Percentiles rank a stretch among this genome's conserved stretches.
Conservation (phyloP, 192 early-diverging fungal species). For the Mortierella antarctica region DNA sequence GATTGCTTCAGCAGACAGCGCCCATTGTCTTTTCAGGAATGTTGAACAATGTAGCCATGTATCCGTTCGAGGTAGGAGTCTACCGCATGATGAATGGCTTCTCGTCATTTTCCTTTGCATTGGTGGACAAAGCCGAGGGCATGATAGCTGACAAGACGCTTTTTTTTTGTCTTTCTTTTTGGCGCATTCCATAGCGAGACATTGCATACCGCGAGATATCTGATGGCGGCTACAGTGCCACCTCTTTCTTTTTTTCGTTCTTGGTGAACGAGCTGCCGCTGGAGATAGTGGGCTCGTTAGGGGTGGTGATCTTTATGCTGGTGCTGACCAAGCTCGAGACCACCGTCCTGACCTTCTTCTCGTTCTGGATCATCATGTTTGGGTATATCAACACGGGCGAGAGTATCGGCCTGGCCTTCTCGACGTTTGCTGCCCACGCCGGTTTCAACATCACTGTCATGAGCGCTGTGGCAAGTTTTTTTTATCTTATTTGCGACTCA, state of each 20-base stretch:
- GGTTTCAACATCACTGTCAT: constrained; percentile 52
- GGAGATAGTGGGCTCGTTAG: constrained; percentile 42
- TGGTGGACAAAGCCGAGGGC: neutral
- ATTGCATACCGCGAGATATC: constrained; percentile 52
- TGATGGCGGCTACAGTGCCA: constrained; percentile 45
- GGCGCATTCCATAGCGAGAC: constrained; percentile 21
- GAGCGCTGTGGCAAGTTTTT: constrained; percentile 40
- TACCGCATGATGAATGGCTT: too few relatives aligned
- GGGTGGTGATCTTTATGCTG: constrained; percentile 44
- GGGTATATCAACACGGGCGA: constrained; percentile 52
- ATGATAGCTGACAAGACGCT: neutral
- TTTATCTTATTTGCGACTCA: neutral
- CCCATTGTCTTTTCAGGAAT: constrained; percentile 50
- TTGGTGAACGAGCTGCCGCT: constrained; percentile 46
- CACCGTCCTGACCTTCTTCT: constrained; percentile 45
- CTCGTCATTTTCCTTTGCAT: neutral
- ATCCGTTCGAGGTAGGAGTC: constrained; percentile 45
- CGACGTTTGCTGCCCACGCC: constrained; percentile 43
- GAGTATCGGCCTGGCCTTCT: constrained; percentile 47
- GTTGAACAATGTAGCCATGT: constrained; percentile 51
- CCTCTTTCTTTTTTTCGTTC: constrained; percentile 49
- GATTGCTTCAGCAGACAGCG: constrained; percentile 44
- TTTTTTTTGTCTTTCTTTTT: neutral
- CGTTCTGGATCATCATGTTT: constrained; percentile 54
- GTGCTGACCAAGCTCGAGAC: constrained; percentile 33